A percentile compares a stretch with the other conserved stretches of the same genome.
phyloP scores from a whole-genome alignment of 2,329 filamentous ascomycete species.

The Trichoderma oligosporum region DNA sequence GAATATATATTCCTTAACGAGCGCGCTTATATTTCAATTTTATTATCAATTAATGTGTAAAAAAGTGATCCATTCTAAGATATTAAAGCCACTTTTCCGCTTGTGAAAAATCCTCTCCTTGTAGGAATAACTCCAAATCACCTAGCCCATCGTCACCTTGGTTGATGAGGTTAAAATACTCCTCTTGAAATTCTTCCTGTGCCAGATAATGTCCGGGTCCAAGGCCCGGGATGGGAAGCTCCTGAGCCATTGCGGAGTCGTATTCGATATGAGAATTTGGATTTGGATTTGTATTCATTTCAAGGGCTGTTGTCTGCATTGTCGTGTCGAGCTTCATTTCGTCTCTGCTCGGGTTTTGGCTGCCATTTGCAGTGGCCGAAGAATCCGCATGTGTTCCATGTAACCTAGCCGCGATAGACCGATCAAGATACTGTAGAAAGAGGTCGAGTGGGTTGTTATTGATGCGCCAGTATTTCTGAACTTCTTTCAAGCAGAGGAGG shows the following conservation, averaged over 20 bases:
- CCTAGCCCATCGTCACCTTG: conserved; percentile 36
- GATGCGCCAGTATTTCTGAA: conserved; percentile 40
- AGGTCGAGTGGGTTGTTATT: conserved; percentile 39
- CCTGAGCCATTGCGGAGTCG: background rate
- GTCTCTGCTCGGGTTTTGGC: conserved; percentile 13
- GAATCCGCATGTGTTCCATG: conserved; percentile 24
- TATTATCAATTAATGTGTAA: too few species aligned
- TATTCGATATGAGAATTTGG: background rate
- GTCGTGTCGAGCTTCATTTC: conserved; percentile 8
- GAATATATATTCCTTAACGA: background rate
- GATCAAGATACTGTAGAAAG: conserved; percentile 38
- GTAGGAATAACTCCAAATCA: conserved; percentile 34
- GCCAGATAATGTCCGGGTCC: conserved; percentile 8
- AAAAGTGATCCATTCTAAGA: background rate
- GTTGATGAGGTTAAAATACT: conserved; percentile 36
- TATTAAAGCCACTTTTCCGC: conserved; percentile 9
- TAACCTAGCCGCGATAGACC: conserved; percentile 36
- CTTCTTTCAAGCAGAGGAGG: conserved; percentile 36
- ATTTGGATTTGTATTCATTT: background rate
- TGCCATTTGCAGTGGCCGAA: background rate
- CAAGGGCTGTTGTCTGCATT: background rate
- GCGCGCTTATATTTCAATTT: too few species aligned
- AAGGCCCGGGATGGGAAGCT: background rate
- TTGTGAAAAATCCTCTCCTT: conserved; percentile 32
- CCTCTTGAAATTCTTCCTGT: conserved; percentile 32